Evolutionary conservation across 164 flowering plant species (phyloP).

Genomic region (Liriodendron chinense): DNA sequence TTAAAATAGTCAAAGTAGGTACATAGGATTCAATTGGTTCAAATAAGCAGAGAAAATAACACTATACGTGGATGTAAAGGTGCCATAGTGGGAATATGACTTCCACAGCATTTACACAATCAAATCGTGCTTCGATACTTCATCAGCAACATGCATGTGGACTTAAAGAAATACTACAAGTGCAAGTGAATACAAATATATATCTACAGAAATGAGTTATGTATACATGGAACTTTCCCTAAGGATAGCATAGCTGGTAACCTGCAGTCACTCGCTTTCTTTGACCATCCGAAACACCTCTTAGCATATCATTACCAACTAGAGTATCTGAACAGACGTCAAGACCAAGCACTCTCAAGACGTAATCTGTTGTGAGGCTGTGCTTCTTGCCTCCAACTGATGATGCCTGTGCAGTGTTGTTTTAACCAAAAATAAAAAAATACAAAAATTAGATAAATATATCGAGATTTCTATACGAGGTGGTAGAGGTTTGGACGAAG

Average conservation of each 20-base stretch:
- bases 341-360: conserved; percentile 86
- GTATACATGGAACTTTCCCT: neutral
- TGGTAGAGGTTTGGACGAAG: neutral
- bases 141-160: neutral
- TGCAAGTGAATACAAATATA: neutral
- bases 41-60: too few species aligned
- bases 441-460: too few species aligned
- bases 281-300: conserved; percentile 96
- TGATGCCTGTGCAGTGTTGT: conserved; percentile 53
- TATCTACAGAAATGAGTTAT: neutral
- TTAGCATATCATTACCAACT: conserved; percentile 84
- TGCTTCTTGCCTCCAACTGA: conserved; percentile 63
- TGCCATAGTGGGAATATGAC: neutral
- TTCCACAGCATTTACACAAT: neutral
- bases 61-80: neutral
- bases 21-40: too few species aligned
- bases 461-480: neutral
- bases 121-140: neutral
- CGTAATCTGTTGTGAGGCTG: conserved; percentile 73
- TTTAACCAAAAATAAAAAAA: conserved; percentile 1
- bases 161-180: neutral
- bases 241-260: conserved; percentile 4
- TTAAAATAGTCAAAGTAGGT: neutral
- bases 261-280: conserved; percentile 91
- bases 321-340: conserved; percentile 78